Evolutionary conservation across 1,139 yeast species (phyloP), one percentile per base, ranked within the genome.

Genomic region (Pichia sp.): DNA sequence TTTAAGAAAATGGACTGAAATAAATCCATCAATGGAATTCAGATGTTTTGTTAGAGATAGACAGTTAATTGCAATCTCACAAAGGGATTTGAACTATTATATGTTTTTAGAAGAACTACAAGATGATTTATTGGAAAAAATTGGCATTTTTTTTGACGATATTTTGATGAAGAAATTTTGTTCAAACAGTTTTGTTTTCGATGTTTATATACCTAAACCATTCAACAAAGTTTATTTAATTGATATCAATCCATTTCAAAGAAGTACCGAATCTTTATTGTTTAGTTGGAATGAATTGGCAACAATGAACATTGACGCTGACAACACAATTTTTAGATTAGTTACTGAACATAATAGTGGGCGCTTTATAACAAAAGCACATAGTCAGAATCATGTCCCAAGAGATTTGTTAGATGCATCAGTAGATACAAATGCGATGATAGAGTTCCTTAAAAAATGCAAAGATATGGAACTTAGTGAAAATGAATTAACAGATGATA

Each of bases 11-110:
- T 92, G 97, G 97, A 72, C 77, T 40, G 73, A 70, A 6, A 68
- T 90, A 37, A 88, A 87, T 56, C 97, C 97, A 0, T 89, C 97
- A 0, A 68, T 88, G 54, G 98, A 92, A 64, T 92, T 92, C 61
- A 72, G 98, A 47, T 81, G 90, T 36, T 92, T 88, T 66, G 85
- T 92, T 7, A 72, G 74, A 49, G 75, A 80, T 49, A 68, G 80
- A 3, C 65, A 69, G 39, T 69, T 92, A 6, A 65, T 89, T 6
- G 97, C 87, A 0, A 77, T 85, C 4, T 75, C 90, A 0, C 98
- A 92, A 64, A 71, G 97, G 47, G 97, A 92, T 62, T 71, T 86
- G 60, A 88, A 89, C 63, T 83, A 79, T 61, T 92, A 88, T 60
- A 82, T 79, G 38, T 92, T 80, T 59, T 68, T 92, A 43, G 73